These are phyloP conservation scores for Penicillium sp. DNA, from an alignment of 2,329 filamentous ascomycete species.

Conservation along the genomic window DNA sequence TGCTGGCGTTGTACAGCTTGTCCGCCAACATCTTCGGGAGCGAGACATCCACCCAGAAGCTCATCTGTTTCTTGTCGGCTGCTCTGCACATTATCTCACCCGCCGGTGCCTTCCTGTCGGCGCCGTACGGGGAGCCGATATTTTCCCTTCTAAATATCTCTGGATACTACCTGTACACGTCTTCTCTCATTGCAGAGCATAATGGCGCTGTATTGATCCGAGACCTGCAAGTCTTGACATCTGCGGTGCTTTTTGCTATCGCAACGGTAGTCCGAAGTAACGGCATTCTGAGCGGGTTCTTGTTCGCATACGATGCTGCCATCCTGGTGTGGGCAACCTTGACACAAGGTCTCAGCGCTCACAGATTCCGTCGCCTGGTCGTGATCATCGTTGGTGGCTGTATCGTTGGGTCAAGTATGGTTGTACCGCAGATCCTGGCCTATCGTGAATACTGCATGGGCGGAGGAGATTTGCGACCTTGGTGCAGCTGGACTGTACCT, in stretches of 20 bases:
- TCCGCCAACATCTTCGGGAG: slow-evolving; percentile 61
- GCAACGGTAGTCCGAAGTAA: slow-evolving; percentile 82
- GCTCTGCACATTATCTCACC: slow-evolving; percentile 83
- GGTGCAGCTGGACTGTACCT: slow-evolving; percentile 76
- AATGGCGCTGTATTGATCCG: slow-evolving; percentile 35
- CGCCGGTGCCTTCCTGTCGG: slow-evolving; percentile 85
- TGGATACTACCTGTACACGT: slow-evolving; percentile 73
- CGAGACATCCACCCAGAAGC: slow-evolving; percentile 36
- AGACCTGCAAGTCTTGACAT: slow-evolving; percentile 62
- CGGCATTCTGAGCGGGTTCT: slow-evolving; percentile 78
- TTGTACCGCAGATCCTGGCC: slow-evolving; percentile 75
- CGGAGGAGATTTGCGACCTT: slow-evolving; percentile 60
- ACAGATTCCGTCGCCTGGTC: slow-evolving; percentile 59
- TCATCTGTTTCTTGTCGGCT: slow-evolving; percentile 66
- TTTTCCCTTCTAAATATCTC: slow-evolving; percentile 79
- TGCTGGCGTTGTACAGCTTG: slow-evolving; percentile 73
- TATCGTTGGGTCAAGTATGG: slow-evolving; percentile 69
- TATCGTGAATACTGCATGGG: slow-evolving; percentile 72
- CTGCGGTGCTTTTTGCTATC: slow-evolving; percentile 73
- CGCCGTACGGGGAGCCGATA: slow-evolving; percentile 80
- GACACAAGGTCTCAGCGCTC: slow-evolving; percentile 41
- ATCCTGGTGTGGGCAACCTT: slow-evolving; percentile 52
- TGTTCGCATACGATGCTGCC: slow-evolving; percentile 71
- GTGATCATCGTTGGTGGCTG: slow-evolving; percentile 70
- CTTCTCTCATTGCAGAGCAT: slow-evolving; percentile 45